Base-by-base conservation (phyloP, 257 asterid genomes). In the Capsicum chinense region DNA sequence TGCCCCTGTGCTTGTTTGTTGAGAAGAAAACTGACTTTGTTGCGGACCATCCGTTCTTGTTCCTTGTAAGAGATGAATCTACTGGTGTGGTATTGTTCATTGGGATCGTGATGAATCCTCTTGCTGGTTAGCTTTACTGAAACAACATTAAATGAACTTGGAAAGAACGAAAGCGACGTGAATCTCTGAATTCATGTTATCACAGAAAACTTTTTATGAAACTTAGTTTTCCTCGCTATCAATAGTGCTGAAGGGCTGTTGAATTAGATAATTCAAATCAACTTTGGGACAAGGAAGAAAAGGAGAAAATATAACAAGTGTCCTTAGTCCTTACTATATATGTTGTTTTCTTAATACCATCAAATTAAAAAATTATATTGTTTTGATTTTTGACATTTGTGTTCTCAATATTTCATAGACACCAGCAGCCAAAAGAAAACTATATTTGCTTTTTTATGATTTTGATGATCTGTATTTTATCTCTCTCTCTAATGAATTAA, bases 1-100 rank as follows among this genome's bases (percentile, higher is more conserved):
- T 2, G 17, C 54, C 74, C 9, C 21, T 83, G 59, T 52, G 14
- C 9, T 42, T 84, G 68, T 0, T 7, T 62, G 15, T 64, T 0
- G 81, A 71, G 3, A 91, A 89, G 17, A 91, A 52, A 17, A 10
- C 47, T 10, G 86, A 85, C 69, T 90, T 88, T 11, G 90, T 85
- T 3, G 90, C 90, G 3, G 89, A 86, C 56, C 92, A 90, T 59
- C 89, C 91, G 4, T 90, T 90, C 80, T 16, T 90, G 52, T 88
- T 83, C 74, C 56, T 86, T 13, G 62, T 85, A 39, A 84, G 90
- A 84, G 91, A 90, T 83, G 85, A 86, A 8, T 5, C 17, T 57
- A 85, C 86, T 1, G 84, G 91, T 6, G 86, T 79, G 47, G 78
- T 86, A 33, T 71, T 85, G 84, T 90, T 90, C 58, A 16, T 85